Percentiles rank a stretch among this genome's conserved stretches.
These are phyloP conservation scores for Phaffia australis DNA, from an alignment of 768 basidiomycete genomes.

Conservation along the genomic window DNA sequence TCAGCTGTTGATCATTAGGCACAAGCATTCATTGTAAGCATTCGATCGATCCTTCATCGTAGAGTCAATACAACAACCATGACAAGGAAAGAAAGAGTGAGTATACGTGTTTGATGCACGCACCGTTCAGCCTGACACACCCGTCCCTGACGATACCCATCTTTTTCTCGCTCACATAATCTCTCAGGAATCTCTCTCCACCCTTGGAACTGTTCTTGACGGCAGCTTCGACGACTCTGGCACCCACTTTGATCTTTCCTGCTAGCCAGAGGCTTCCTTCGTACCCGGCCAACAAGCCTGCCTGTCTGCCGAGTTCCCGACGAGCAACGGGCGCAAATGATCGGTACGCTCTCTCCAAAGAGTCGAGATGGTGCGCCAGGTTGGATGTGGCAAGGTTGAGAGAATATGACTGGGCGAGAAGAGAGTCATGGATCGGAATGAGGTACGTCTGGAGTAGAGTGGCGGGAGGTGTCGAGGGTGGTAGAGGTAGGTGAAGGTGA, in stretches of 20 bases:
- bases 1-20: background rate
- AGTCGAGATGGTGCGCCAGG: slow-evolving; percentile 9
- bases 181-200: slow-evolving; percentile 1
- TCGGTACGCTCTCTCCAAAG: background rate
- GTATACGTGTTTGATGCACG: background rate
- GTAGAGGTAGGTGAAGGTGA: background rate
- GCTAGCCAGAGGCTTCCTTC: slow-evolving; percentile 4
- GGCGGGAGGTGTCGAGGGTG: background rate
- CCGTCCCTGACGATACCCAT: slow-evolving; percentile 13
- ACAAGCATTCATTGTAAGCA: background rate
- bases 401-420: background rate
- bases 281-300: slow-evolving; percentile 7
- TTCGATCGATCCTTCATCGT: too few species aligned
- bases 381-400: slow-evolving; percentile 6
- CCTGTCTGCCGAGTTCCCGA: slow-evolving; percentile 3
- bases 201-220: background rate
- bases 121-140: slow-evolving; percentile 9
- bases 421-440: background rate
- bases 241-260: background rate
- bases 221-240: background rate
- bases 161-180: slow-evolving; percentile 18
- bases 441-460: background rate
- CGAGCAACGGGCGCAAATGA: slow-evolving; percentile 4
- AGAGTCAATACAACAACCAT: background rate
- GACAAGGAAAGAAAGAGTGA: background rate